Conservation (phyloP, 176 grass and related monocot species). For the Aegilops umbellulata region DNA sequence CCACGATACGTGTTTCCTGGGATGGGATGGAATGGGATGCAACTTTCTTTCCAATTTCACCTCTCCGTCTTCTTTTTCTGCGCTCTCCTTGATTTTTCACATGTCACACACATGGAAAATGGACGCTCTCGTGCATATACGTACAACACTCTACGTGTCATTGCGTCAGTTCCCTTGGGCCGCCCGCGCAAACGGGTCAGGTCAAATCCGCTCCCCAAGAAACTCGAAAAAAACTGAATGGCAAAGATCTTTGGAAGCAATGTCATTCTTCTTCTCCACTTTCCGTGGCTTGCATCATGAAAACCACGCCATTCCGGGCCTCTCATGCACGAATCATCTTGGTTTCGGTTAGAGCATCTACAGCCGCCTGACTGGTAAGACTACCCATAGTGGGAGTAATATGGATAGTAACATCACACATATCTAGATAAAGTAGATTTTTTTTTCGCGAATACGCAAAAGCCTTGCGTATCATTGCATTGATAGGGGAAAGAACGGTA, state of each 20-base stretch:
- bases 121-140: too few species aligned
- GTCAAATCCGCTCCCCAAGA: conserved; percentile 3
- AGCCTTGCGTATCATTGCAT: too few species aligned
- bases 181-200: background rate
- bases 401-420: too few species aligned
- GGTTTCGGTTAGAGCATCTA: background rate
- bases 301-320: background rate
- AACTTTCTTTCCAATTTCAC: background rate
- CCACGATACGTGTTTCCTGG: conserved; percentile 25
- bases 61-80: too few species aligned
- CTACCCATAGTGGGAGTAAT: too few species aligned
- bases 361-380: too few species aligned
- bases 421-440: too few species aligned
- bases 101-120: too few species aligned
- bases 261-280: background rate
- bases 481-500: too few species aligned
- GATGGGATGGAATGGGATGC: background rate
- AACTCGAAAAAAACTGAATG: background rate
- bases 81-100: too few species aligned
- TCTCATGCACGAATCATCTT: conserved; percentile 2
- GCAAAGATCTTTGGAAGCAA: conserved; percentile 27
- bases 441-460: too few species aligned
- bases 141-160: too few species aligned
- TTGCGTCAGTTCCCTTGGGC: conserved; percentile 2
- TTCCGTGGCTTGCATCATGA: background rate